Evolutionary conservation across 1,139 yeast species (phyloP).

Genomic region (Lodderomyces oxycetoniae): DNA sequence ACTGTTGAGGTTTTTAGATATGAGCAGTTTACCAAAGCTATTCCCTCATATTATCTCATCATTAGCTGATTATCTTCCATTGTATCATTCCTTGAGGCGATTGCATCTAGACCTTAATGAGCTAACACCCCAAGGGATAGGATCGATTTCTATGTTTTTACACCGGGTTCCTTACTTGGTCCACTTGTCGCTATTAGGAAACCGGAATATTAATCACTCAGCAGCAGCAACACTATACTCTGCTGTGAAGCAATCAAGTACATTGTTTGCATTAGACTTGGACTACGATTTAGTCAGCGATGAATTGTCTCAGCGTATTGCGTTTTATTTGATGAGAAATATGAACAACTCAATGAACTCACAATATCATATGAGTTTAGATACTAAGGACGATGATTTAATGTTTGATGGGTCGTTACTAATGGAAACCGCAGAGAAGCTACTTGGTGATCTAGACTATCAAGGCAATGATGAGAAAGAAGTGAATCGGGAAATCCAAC

Average conservation of each 20-base stretch:
- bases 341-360: constrained; percentile 60
- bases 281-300: constrained; percentile 68
- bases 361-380: constrained; percentile 18
- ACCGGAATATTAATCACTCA: constrained; percentile 49
- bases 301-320: constrained; percentile 70
- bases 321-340: constrained; percentile 76
- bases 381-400: constrained; percentile 34
- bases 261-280: constrained; percentile 66
- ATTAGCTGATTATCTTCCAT: constrained; percentile 60
- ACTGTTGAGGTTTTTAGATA: constrained; percentile 66
- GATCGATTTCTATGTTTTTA: constrained; percentile 65
- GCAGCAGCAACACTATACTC: constrained; percentile 67
- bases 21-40: constrained; percentile 66
- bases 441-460: constrained; percentile 41
- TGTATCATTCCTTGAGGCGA: constrained; percentile 60
- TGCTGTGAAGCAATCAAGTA: constrained; percentile 60
- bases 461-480: constrained; percentile 25
- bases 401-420: constrained; percentile 48
- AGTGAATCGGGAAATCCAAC: constrained; percentile 26
- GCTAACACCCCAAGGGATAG: constrained; percentile 56
- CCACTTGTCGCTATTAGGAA: constrained; percentile 74
- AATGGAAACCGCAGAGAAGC: constrained; percentile 63
- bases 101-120: constrained; percentile 76
- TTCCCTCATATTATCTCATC: constrained; percentile 69
- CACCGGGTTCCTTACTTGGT: constrained; percentile 65